Base-by-base conservation (phyloP, 1,284 basidiomycete genomes). In the Rhodotorula sp. region DNA sequence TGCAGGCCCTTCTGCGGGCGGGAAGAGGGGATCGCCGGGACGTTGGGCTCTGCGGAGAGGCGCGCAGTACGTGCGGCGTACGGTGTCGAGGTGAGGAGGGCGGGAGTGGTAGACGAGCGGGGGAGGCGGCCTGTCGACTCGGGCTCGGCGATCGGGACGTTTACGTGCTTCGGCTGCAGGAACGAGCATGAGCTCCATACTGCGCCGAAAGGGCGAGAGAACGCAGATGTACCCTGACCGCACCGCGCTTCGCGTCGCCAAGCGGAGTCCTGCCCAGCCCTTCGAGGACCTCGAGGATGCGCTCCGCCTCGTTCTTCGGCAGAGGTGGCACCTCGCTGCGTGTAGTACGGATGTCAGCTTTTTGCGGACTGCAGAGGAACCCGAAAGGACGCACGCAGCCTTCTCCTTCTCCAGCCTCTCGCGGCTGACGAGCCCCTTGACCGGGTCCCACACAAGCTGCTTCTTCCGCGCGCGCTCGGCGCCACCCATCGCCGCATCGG, bases 271-370 rank as follows among this genome's bases (percentile, higher is more conserved):
- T 72, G 27, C 76, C 73, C 75, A 82, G 76, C 22, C 78, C 79
- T 61, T 82, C 82, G 53, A 82, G 79, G 2, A 81, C 81, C 59
- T 81, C 79, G 48, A 82, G 73, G 22, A 82, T 79, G n/a, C 81
- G 77, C 67, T 82, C 81, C 4, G 82, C 82, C 66, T 82, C 81
- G 69, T 82, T 82, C 70, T 80, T 80, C 21, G 82, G 81, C 22
- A 78, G 68, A 2, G 81, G 79, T 27, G 74, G 69, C 0, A 73
- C 75, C 53, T 67, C 69, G 48, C 71, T 73, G 61, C 25, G 6
- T 22, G 2, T 2, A 13, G 2, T 15, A 8, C 22, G 1, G 3
- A 29, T 6, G 50, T 48, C n/a, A 41, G 61, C 36, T 21, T 13
- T 8, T 15, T 2, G 22, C 12, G 2, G 54, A 13, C 12, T 8